Evolutionary conservation across 2,329 filamentous ascomycete genomes (phyloP), one percentile per base, ranked within the genome.

Genomic region (Endocalyx cinctus): DNA sequence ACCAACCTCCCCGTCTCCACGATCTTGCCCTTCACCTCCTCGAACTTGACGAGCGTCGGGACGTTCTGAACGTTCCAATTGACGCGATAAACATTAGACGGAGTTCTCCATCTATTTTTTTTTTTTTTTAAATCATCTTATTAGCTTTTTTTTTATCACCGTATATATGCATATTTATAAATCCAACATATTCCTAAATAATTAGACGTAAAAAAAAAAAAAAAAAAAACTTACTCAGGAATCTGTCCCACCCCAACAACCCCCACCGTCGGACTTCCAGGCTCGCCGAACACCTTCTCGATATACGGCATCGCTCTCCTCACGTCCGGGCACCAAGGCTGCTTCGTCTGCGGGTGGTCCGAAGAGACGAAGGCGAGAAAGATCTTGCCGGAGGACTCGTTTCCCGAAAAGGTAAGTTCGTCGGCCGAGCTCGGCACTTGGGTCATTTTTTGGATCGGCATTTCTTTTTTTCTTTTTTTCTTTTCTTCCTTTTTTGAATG

Each of bases 301-400:
- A 64, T 47, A 27, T 49, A 35, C 1, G 60, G 60, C 34, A 62
- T 36, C 0, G 60, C 57, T 7, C 54, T 56, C 11, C 57, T 51
- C 17, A 64, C 61, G 31, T 64, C 61, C 1, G 62, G 61, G 16
- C 61, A 64, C 62, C 61, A 64, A 4, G 60, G 49, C 35, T 57
- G 44, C 6, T 50, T 49, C 13, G 61, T 64, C 4, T 39, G 38
- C 6, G 58, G 51, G 27, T 62, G 58, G 20, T 51, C 29, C 19
- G 57, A 60, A 3, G 61, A 54, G 20, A 57, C 48, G 42, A 64
- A 64, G n/a, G 56, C 48, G 28, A 64, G 33, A 42, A 60, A 64
- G 3, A 55, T 29, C 11, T 39, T 32, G 20, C n/a, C 20, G 8
- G 20, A 8, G 8, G 20, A 8, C 20, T 23, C 8, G 20, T 23